Evolutionary conservation across 192 early-diverging fungal species (phyloP).

Genomic region (Paraglomus brasilianum): DNA sequence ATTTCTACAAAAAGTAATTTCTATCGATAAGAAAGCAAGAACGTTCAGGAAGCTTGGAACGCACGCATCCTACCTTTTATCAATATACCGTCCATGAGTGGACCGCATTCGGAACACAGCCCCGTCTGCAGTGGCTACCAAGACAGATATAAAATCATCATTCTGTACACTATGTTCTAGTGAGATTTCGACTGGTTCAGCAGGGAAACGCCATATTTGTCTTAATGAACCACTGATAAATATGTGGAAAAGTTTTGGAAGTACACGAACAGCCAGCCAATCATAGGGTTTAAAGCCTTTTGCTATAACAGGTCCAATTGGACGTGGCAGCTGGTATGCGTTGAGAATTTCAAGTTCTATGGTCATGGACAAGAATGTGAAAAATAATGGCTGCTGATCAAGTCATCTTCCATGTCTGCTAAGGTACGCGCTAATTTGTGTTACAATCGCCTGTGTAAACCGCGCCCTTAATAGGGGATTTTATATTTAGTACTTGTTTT

Average conservation of each 20-base stretch:
- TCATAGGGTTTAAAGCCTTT: neutral
- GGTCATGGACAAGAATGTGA: no score
- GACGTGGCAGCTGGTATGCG: neutral
- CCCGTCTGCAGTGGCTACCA: constrained; percentile 5
- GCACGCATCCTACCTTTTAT: neutral
- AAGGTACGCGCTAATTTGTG: no score
- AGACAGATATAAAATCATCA: neutral
- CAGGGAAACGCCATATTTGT: neutral
- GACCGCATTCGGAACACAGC: neutral
- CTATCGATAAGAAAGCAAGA: neutral
- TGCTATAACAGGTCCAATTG: neutral
- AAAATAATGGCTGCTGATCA: no score
- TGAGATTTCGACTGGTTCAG: neutral
- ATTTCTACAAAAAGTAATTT: neutral
- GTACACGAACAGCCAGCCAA: neutral
- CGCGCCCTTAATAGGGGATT: no score
- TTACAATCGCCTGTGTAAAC: no score
- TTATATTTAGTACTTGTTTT: no score
- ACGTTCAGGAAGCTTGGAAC: neutral
- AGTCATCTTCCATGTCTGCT: no score
- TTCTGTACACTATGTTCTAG: neutral
- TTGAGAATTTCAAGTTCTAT: no score
- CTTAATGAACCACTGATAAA: neutral
- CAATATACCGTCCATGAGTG: neutral
- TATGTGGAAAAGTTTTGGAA: neutral